These are phyloP conservation scores for Colletotrichum euphorbiae DNA, from an alignment of 2,329 filamentous ascomycete genomes.

Conservation along the genomic window DNA sequence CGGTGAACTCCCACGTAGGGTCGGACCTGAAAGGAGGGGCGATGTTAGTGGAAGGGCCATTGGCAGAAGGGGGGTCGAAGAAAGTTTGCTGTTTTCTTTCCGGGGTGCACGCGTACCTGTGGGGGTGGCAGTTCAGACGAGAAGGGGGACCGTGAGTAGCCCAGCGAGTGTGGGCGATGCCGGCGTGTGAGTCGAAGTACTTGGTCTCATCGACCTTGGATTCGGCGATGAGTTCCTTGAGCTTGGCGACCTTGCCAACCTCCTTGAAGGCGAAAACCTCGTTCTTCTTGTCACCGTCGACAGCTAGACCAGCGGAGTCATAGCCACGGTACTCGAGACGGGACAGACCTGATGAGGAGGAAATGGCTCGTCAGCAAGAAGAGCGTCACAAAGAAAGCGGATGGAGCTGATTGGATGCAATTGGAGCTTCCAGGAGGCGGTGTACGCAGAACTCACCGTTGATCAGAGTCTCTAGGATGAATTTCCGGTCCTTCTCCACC, in stretches of 20 bases:
- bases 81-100: constrained; percentile 25
- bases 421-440: constrained; percentile 39
- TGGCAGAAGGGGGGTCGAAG: not conserved
- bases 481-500: constrained; percentile 98
- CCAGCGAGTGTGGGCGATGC: constrained; percentile 99
- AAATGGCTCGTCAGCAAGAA: constrained; percentile 45
- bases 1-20: constrained; percentile 92
- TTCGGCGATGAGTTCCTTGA: constrained; percentile 91
- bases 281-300: constrained; percentile 99
- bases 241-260: constrained; percentile 97
- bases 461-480: constrained; percentile 94
- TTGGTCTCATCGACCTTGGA: constrained; percentile 87
- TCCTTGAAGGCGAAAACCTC: constrained; percentile 98
- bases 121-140: constrained; percentile 96
- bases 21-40: constrained; percentile 76
- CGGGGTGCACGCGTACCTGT: constrained; percentile 74
- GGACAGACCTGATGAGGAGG: constrained; percentile 75
- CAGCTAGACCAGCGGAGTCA: constrained; percentile 93
- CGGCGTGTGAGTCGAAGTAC: constrained; percentile 97
- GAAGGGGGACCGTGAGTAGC: constrained; percentile 97
- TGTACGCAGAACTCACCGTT: constrained; percentile 75
- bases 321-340: constrained; percentile 99
- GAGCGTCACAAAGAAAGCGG: not conserved
- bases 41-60: constrained; percentile 38
- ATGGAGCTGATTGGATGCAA: constrained; percentile 28